Base-by-base conservation (phyloP, 2,329 filamentous ascomycete species). In the Escovopsis weberi region DNA sequence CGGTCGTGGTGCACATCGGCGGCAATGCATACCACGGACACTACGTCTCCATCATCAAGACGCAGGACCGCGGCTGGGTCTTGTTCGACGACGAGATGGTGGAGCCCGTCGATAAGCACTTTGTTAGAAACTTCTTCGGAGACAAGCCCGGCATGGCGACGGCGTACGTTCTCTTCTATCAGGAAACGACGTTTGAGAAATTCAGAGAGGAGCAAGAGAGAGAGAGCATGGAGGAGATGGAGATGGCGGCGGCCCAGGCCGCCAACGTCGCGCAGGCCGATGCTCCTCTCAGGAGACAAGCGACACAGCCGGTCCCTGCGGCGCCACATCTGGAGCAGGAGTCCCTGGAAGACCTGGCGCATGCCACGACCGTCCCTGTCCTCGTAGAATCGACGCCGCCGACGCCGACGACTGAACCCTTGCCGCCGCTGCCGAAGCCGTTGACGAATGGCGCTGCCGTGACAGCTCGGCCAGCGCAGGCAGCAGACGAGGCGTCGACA, bases 61-160 rank as follows among this genome's bases (percentile, higher is more conserved):
- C 91, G 1, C 81, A 93, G 55, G 91, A 96, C 57, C 78, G 85
- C 42, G 91, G 91, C 26, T 98, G 91, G 91, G 67, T 98, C 36
- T 66, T 98, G 6, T 98, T 98, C 53, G 91, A 98, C 53, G 91
- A 98, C 55, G 91, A 98, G 64, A 87, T 96, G 78, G 91, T 98
- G 4, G 91, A 98, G 59, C 91, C 91, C 0, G 91, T 98, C 5
- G 87, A 95, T 60, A 95, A 95, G 62, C 81, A 84, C 57, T 98
- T 93, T 56, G 91, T 98, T 33, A 78, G 82, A 50, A 95, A 94
- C 59, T 98, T 98, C 64, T 98, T 98, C 54, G 91, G 91, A 12
- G 91, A 95, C 58, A 86, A 84, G 55, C 81, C 82, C 0, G 87
- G 86, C 3, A 77, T 93, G 60, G 91, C 91, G 9, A 95, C 88